These are phyloP conservation scores for Cercospora berteroae DNA, from an alignment of 2,329 filamentous ascomycete species.

Conservation along the genomic window DNA sequence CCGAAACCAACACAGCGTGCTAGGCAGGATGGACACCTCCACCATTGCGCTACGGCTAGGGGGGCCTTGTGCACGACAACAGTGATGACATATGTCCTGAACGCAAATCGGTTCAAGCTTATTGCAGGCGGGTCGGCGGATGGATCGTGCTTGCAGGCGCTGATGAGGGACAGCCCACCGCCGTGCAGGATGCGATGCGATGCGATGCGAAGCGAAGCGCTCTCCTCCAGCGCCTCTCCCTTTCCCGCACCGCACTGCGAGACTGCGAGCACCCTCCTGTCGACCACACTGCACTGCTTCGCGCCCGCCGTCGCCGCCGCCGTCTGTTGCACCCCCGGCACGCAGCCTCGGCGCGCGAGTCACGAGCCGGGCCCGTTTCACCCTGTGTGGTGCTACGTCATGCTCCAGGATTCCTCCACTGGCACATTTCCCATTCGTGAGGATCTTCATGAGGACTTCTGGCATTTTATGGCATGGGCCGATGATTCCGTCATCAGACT, in stretches of 20 bases:
- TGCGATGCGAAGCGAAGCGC: neutral
- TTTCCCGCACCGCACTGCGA: neutral
- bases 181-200: neutral
- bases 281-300: neutral
- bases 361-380: constrained; percentile 1
- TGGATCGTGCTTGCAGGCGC: neutral
- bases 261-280: neutral
- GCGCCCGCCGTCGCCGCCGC: neutral
- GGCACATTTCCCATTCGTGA: constrained; percentile 7
- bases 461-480: constrained; percentile 7
- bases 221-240: neutral
- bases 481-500: constrained; percentile 1
- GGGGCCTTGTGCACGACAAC: neutral
- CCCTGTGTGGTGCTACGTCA: constrained; percentile 4
- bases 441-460: constrained; percentile 6
- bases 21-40: neutral
- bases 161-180: neutral
- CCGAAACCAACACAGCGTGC: neutral
- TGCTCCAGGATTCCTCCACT: neutral
- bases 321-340: neutral
- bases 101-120: neutral
- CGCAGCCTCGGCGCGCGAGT: neutral
- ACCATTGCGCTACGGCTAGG: neutral
- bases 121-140: neutral
- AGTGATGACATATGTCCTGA: neutral